Evolutionary conservation across 768 basidiomycete species (phyloP).

Genomic region (Porpolomopsis calyptriformis): DNA sequence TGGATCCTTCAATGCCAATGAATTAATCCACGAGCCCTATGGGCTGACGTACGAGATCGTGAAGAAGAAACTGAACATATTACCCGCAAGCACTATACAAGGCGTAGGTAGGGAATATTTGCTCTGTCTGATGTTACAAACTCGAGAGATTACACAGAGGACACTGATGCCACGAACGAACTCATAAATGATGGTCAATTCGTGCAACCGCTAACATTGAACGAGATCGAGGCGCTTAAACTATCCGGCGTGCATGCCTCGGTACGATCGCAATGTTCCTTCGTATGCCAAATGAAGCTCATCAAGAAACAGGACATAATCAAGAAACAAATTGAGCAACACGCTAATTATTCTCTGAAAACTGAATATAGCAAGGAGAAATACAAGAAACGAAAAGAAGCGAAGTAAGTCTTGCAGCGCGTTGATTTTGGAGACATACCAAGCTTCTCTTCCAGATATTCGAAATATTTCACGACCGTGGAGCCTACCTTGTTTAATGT

Average conservation of each 20-base stretch:
- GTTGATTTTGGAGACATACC: not conserved
- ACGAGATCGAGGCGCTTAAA: slow-evolving; percentile 79
- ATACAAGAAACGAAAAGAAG: slow-evolving; percentile 92
- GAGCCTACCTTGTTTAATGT: slow-evolving; percentile 84
- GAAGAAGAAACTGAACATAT: slow-evolving; percentile 53
- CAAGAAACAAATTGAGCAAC: slow-evolving; percentile 84
- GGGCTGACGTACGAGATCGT: slow-evolving; percentile 84
- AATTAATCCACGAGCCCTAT: slow-evolving; percentile 74
- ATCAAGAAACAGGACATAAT: slow-evolving; percentile 72
- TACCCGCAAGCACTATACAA: slow-evolving; percentile 54
- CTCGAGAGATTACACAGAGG: slow-evolving; percentile 45
- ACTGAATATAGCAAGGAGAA: slow-evolving; percentile 99
- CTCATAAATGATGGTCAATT: slow-evolving; percentile 81
- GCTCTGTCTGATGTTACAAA: not conserved
- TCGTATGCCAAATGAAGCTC: not conserved
- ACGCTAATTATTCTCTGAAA: slow-evolving; percentile 85
- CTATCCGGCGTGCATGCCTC: slow-evolving; percentile 71
- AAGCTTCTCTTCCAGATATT: slow-evolving; percentile 47
- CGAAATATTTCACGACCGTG: slow-evolving; percentile 76
- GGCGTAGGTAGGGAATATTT: slow-evolving; percentile 59
- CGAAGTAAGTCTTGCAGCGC: slow-evolving; percentile 53
- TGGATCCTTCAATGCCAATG: slow-evolving; percentile 69
- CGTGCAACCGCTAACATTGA: slow-evolving; percentile 72
- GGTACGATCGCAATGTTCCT: slow-evolving; percentile 27
- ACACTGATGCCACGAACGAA: slow-evolving; percentile 95